Percentiles rank a stretch among this genome's conserved stretches.
These are phyloP conservation scores for Aspergillus jensenii DNA, from an alignment of 2,329 filamentous ascomycete genomes.

Conservation along the genomic window DNA sequence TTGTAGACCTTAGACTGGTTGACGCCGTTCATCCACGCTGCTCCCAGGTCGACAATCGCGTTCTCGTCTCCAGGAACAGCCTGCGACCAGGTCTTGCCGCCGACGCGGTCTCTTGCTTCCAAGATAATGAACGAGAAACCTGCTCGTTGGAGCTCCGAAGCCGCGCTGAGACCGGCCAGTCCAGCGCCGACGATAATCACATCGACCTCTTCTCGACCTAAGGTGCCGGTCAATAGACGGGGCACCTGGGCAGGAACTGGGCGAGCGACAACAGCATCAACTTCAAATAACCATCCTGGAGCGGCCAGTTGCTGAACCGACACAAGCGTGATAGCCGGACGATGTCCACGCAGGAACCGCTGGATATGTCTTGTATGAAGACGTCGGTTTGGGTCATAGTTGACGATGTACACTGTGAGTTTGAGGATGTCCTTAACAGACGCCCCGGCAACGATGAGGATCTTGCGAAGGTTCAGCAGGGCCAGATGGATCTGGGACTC, in stretches of 20 bases:
- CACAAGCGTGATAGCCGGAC: constrained; percentile 45
- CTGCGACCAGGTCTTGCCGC: constrained; percentile 41
- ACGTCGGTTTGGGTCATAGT: constrained; percentile 41
- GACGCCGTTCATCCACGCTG: constrained; percentile 61
- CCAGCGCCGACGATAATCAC: constrained; percentile 44
- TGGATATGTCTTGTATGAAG: constrained; percentile 41
- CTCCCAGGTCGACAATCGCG: constrained; percentile 52
- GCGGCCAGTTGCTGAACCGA: constrained; percentile 43
- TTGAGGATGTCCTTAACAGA: constrained; percentile 41
- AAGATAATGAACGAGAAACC: constrained; percentile 38
- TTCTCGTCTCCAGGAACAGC: constrained; percentile 6
- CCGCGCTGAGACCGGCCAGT: constrained; percentile 39
- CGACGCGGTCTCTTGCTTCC: constrained; percentile 46
- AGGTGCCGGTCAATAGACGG: not conserved
- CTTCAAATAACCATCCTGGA: constrained; percentile 44
- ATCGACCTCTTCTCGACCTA: constrained; percentile 1
- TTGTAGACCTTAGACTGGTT: constrained; percentile 50
- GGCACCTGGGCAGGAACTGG: constrained; percentile 20
- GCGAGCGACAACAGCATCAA: constrained; percentile 37
- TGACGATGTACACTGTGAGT: constrained; percentile 46
- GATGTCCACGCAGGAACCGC: constrained; percentile 30
- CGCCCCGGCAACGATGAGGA: constrained; percentile 39
- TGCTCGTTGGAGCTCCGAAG: constrained; percentile 27
- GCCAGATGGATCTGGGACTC: constrained; percentile 45
- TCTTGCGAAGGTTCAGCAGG: constrained; percentile 39